phyloP scores from a whole-genome alignment of 2,329 filamentous ascomycete species.

The Ophiostoma quercus region DNA sequence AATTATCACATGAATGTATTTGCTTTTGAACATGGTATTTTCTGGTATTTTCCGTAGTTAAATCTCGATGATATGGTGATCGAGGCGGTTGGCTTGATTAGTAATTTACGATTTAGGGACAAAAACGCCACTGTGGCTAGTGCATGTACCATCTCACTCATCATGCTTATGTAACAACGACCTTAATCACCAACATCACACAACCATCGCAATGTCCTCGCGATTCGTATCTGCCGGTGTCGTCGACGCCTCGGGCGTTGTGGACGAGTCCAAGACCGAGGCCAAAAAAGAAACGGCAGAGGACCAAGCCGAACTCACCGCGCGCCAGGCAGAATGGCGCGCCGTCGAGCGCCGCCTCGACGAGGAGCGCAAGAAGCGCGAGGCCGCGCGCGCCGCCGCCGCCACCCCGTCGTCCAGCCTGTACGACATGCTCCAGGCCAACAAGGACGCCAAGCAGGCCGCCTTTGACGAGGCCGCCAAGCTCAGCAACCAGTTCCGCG shows the following conservation, averaged over 20 bases:
- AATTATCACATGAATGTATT: no score
- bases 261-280: not conserved
- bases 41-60: not conserved
- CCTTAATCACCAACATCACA: not conserved
- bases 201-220: constrained; percentile 40
- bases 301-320: constrained; percentile 15
- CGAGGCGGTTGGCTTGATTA: not conserved
- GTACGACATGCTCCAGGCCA: constrained; percentile 72
- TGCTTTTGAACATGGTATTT: no score
- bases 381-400: constrained; percentile 40
- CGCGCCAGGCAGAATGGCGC: constrained; percentile 51
- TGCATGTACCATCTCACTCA: not conserved
- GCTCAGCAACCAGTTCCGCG: constrained; percentile 70
- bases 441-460: constrained; percentile 80
- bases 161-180: not conserved
- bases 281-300: not conserved
- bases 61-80: not conserved
- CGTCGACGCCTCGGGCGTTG: constrained; percentile 39
- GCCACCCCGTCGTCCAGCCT: constrained; percentile 47
- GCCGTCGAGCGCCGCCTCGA: constrained; percentile 61
- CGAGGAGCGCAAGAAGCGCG: constrained; percentile 50
- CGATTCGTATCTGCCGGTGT: constrained; percentile 54
- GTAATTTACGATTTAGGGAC: not conserved
- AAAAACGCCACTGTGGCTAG: not conserved
- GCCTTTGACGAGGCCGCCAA: constrained; percentile 70